Base-by-base conservation (phyloP, 371 early-diverging fungal genomes). In the Zopfochytrium polystomum region DNA sequence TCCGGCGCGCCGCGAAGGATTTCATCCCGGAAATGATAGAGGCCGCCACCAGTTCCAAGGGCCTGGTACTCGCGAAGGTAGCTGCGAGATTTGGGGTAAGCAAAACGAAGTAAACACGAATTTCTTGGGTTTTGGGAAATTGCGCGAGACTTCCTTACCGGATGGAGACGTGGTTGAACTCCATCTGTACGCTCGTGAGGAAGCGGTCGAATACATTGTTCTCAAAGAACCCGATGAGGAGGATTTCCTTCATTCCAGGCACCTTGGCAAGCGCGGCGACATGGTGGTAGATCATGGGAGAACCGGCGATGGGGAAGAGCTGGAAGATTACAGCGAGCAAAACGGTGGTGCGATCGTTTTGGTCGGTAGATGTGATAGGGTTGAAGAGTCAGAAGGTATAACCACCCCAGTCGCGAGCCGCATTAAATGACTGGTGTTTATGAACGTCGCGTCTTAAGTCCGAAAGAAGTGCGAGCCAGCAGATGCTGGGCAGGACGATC, bases 1-100 rank as follows among this genome's bases (percentile, higher is more conserved):
- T 92, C 85, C 18, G 95, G 92, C 58, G 83, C 80, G 46, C 94
- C 95, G 46, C 90, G 86, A 67, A 91, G 68, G 62, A 97, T 92
- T 77, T 94, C 90, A 72, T 96, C 95, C 60, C 98, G 87, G 85
- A 97, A 97, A 71, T 97, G 98, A 80, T 92, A 93, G 55, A 97
- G 78, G 52, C 96, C 96, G 63, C 98, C 98, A 47, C 93, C 98
- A 22, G 98, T 97, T 25, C 98, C 98, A 53, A 97, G 78, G 20
- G 93, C 85, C 72, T 91, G 90, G 75, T 95, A 97, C 76, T 97
- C 98, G 48, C 95, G 90, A 59, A 97, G 83, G 71, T 97, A 97
- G 7, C 95, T 92, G 65, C 6, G 46, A 25, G 5, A 34, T 48
- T 44, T 23, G 11, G 0, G 22, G 29, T n/a, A 31, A 15, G 43